Evolutionary conservation across 1,139 yeast species (phyloP).

Genomic region (Magnusiomyces suaveolens): DNA sequence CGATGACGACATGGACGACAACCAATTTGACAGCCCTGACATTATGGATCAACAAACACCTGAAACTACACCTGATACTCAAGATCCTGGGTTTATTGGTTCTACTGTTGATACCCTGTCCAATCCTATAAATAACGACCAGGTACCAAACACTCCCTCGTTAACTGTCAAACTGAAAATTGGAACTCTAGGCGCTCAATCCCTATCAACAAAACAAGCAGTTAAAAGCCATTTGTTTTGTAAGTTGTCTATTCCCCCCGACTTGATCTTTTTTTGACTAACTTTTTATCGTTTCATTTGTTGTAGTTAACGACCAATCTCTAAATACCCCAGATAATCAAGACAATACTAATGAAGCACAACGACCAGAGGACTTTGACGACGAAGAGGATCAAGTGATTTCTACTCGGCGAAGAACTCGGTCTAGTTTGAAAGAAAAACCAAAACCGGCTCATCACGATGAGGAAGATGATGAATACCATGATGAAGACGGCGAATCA

Average conservation of each 20-base stretch:
- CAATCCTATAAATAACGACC: neutral
- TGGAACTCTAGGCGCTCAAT: neutral
- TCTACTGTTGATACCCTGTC: too few species aligned
- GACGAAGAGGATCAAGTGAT: constrained; percentile 14
- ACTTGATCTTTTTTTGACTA: neutral
- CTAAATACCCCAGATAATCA: neutral
- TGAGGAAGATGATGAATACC: constrained; percentile 18
- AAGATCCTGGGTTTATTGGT: constrained; percentile 9
- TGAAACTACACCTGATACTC: constrained; percentile 16
- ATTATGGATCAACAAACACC: constrained; percentile 13
- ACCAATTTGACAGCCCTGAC: constrained; percentile 16
- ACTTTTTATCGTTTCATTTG: neutral
- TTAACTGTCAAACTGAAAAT: constrained; percentile 5
- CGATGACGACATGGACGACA: constrained; percentile 18
- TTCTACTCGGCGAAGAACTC: neutral
- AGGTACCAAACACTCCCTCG: neutral
- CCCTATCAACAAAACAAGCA: neutral
- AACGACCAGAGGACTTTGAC: constrained; percentile 10
- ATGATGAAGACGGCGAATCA: constrained; percentile 14
- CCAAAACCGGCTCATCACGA: constrained; percentile 8
- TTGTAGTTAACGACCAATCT: neutral
- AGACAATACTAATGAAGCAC: neutral
- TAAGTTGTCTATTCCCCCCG: neutral
- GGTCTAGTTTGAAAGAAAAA: constrained; percentile 4
- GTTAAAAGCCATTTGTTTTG: neutral